Base-by-base conservation (phyloP, 371 early-diverging fungal genomes). In the Thermomucor indicae-seudaticae region DNA sequence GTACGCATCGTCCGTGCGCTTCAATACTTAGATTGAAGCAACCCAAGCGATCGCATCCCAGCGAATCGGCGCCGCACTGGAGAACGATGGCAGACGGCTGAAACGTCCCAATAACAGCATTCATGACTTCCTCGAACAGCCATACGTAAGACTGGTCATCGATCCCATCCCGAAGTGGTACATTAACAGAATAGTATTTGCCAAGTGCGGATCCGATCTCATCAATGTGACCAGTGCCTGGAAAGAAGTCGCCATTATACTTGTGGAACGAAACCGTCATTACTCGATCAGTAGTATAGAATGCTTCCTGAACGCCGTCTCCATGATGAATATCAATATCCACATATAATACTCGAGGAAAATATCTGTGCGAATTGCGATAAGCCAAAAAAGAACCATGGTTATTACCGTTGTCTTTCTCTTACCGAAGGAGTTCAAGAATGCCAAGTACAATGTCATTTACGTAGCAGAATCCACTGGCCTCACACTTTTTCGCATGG, bases 291-390 rank as follows among this genome's bases (percentile, higher is more conserved):
- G 89, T 88, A 16, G 81, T 76, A 51, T 91, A 90, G 61, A 97
- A 97, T 7, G 96, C 96, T 65, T 97, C 93, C 53, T 92, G 95
- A 3, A 97, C 97, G 34, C 96, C 97, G 62, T 97, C 97, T 19
- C 97, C 97, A 58, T 97, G 97, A 67, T 97, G 97, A 49, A 95
- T 88, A 63, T 97, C 97, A 57, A 95, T 94, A 57, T 97, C 97
- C 14, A 97, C 83, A 60, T 97, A 97, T 8, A 97, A 67, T 0
- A 97, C 93, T 24, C 95, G 81, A 35, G 86, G 88, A 56, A 83
- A 84, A 55, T 76, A 83, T 47, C 83, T 82, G 27, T 5, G 6
- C 5, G 4, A 6, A 19, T 20, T 3, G 32, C 29, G 19, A 14
- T 20, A 19, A 14, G 6, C 19, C 31, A 40, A 29, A 30, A 32